Conservation (phyloP, 2,329 filamentous ascomycete species). For the Lasiodiplodia hormozganensis region DNA sequence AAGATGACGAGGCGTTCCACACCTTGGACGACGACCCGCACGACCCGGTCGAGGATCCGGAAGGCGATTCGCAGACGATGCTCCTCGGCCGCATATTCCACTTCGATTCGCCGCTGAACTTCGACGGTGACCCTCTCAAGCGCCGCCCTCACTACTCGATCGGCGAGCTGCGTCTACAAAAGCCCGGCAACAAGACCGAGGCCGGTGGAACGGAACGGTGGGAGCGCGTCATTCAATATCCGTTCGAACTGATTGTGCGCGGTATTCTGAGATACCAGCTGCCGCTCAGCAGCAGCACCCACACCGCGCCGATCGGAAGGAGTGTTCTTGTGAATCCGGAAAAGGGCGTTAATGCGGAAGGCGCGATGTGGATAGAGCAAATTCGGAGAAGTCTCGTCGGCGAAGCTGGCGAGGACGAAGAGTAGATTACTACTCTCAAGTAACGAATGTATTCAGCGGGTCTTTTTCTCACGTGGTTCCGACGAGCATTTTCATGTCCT, state of each 20-base stretch:
- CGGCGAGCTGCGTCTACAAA: slow-evolving; percentile 80
- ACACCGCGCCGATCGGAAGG: slow-evolving; percentile 58
- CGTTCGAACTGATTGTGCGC: slow-evolving; percentile 91
- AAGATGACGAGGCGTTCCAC: slow-evolving; percentile 1
- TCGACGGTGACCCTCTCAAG: slow-evolving; percentile 88
- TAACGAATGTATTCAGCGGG: neutral
- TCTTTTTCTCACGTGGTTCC: neutral
- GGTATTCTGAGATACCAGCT: slow-evolving; percentile 86
- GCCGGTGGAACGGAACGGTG: slow-evolving; percentile 82
- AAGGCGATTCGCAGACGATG: slow-evolving; percentile 77
- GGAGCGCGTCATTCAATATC: slow-evolving; percentile 88
- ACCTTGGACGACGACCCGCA: slow-evolving; percentile 60
- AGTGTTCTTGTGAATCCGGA: slow-evolving; percentile 38
- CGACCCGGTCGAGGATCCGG: slow-evolving; percentile 69
- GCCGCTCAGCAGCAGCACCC: slow-evolving; percentile 62
- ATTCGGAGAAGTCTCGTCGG: neutral
- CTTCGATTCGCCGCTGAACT: slow-evolving; percentile 87
- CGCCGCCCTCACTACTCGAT: slow-evolving; percentile 74
- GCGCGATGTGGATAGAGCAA: slow-evolving; percentile 28
- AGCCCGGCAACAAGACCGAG: slow-evolving; percentile 88
- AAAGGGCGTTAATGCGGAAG: slow-evolving; percentile 20
- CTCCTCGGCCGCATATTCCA: slow-evolving; percentile 85
- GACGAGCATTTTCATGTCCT: slow-evolving; percentile 7
- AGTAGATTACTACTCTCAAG: neutral
- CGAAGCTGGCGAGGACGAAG: slow-evolving; percentile 11